A percentile compares a stretch with the other conserved stretches of the same genome.
Evolutionary conservation across 2,329 filamentous ascomycete genomes (phyloP).

Genomic region (Aspergillus transmontanensis): DNA sequence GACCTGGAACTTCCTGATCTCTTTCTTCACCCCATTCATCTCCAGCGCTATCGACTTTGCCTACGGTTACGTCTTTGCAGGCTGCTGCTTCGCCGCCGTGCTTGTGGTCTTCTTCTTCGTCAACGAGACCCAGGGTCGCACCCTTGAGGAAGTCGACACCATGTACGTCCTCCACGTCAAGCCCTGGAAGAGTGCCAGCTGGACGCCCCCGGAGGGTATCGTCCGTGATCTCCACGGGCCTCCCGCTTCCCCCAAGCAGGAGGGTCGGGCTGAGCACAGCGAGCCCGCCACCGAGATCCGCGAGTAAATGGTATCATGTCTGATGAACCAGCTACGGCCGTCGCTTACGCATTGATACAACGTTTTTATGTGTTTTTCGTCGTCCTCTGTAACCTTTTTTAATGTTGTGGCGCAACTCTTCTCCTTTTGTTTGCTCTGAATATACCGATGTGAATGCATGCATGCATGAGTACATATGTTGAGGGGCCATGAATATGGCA

Average conservation of each 20-base stretch:
- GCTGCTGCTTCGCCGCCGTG: constrained; percentile 67
- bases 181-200: constrained; percentile 64
- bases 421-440: background rate
- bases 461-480: constrained; percentile 4
- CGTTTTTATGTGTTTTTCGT: background rate
- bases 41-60: constrained; percentile 70
- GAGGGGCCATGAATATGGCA: background rate
- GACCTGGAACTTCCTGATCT: constrained; percentile 74
- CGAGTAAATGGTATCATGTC: constrained; percentile 17
- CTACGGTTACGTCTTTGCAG: constrained; percentile 79
- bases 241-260: constrained; percentile 11
- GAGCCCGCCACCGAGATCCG: constrained; percentile 22
- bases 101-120: constrained; percentile 76
- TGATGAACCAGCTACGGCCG: constrained; percentile 1
- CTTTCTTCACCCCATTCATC: constrained; percentile 82
- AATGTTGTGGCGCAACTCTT: constrained; percentile 5
- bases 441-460: constrained; percentile 3
- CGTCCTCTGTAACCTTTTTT: constrained; percentile 4
- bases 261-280: constrained; percentile 21
- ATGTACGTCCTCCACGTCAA: constrained; percentile 71
- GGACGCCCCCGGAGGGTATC: constrained; percentile 38
- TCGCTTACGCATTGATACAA: constrained; percentile 3
- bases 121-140: constrained; percentile 71
- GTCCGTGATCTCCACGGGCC: constrained; percentile 30
- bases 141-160: constrained; percentile 77